Evolutionary conservation across 169 alveolate species (phyloP).

Genomic region (Prorocentrum cordatum): DNA sequence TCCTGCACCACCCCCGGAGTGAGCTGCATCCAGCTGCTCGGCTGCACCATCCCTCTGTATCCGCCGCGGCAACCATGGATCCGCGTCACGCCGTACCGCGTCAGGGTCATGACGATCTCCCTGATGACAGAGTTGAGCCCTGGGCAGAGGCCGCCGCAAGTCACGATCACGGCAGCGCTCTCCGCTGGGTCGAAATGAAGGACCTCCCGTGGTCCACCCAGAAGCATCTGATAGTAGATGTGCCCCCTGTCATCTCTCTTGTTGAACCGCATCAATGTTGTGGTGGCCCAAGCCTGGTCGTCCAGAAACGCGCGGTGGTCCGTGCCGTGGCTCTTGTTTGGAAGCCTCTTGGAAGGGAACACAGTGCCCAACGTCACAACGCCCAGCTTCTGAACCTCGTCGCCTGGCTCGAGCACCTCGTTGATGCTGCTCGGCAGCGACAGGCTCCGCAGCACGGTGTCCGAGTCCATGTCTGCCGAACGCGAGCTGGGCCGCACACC

Average conservation of each 20-base stretch:
- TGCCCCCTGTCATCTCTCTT: conserved; percentile 49
- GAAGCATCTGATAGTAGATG: too few relatives aligned
- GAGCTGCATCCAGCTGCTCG: not conserved
- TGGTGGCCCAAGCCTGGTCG: conserved; percentile 29
- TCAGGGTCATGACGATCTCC: not conserved
- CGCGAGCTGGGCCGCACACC: too few relatives aligned
- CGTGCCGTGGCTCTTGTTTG: too few relatives aligned
- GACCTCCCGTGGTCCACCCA: too few relatives aligned
- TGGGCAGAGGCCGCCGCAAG: conserved; percentile 66
- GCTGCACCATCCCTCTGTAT: conserved; percentile 22
- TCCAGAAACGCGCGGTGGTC: too few relatives aligned
- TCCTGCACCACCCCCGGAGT: not conserved
- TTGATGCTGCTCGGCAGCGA: conserved; percentile 43
- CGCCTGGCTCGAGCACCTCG: conserved; percentile 28
- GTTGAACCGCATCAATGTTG: conserved; percentile 51
- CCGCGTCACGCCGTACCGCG: too few relatives aligned
- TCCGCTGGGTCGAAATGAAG: too few relatives aligned
- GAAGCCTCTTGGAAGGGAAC: too few relatives aligned
- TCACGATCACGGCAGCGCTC: conserved; percentile 64
- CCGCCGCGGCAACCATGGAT: too few relatives aligned
- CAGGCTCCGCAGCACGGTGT: too few relatives aligned
- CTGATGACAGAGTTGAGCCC: conserved; percentile 25
- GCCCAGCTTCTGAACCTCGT: not conserved
- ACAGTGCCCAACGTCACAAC: too few relatives aligned
- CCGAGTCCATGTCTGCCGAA: too few relatives aligned